Conservation (phyloP, 106 monocot species). For the Allium cepa region DNA sequence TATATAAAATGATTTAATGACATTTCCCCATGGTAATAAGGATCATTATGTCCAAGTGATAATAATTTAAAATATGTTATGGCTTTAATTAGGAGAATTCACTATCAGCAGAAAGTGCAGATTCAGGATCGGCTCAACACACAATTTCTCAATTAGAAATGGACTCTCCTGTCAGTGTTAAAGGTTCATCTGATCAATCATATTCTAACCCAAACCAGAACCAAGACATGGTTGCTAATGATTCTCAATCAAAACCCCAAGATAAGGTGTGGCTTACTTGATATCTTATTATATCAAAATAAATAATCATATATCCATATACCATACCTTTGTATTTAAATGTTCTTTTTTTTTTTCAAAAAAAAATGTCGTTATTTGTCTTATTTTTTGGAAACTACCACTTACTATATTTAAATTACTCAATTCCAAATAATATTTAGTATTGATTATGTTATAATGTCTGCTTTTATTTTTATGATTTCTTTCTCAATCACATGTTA, state of each 20-base stretch:
- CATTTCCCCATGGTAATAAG: too few species aligned
- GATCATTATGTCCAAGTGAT: too few species aligned
- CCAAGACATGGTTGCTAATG: slow-evolving; percentile 16
- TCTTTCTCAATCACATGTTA: not conserved
- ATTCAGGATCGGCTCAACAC: slow-evolving; percentile 72
- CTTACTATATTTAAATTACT: too few species aligned
- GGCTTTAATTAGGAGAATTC: slow-evolving; percentile 32
- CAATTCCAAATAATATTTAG: too few species aligned
- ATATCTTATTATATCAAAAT: too few species aligned
- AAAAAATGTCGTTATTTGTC: too few species aligned
- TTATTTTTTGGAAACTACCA: too few species aligned
- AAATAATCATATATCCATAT: too few species aligned
- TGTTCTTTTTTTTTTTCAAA: not conserved
- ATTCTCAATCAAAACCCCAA: slow-evolving; percentile 22
- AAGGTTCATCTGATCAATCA: slow-evolving; percentile 27
- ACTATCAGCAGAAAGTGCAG: slow-evolving; percentile 60
- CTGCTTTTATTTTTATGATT: not conserved
- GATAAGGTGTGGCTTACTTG: not conserved
- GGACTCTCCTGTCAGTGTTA: slow-evolving; percentile 46
- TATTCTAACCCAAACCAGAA: slow-evolving; percentile 26
- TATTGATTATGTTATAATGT: too few species aligned
- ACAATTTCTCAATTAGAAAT: slow-evolving; percentile 36
- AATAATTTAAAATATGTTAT: too few species aligned
- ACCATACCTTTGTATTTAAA: not conserved
- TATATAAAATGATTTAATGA: too few species aligned